Percentiles rank a stretch among this genome's conserved stretches.
Evolutionary conservation across 495 filamentous ascomycete species (phyloP).

Genomic region (Ascobolus immersus): DNA sequence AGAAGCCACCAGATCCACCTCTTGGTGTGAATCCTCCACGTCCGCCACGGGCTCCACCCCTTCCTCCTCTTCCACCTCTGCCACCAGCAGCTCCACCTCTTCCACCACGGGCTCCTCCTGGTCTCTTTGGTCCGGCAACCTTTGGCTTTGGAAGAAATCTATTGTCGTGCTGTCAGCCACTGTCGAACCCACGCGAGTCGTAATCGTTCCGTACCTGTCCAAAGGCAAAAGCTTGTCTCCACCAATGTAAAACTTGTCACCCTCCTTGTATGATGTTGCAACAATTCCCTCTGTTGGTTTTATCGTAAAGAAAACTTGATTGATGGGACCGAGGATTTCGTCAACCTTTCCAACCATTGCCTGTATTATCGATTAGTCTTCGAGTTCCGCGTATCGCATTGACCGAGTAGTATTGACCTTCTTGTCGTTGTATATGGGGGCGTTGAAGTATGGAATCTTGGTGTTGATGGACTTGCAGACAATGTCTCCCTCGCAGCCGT

Average conservation of each 20-base stretch:
- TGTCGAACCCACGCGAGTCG: not conserved
- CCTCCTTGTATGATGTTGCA: slow-evolving; percentile 74
- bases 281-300: slow-evolving; percentile 91
- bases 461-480: slow-evolving; percentile 79
- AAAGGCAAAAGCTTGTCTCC: slow-evolving; percentile 81
- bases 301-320: slow-evolving; percentile 93
- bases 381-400: not conserved
- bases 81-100: slow-evolving; percentile 22
- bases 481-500: slow-evolving; percentile 88
- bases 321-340: slow-evolving; percentile 60
- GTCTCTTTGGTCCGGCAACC: slow-evolving; percentile 28
- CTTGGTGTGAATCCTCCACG: slow-evolving; percentile 24
- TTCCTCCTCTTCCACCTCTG: slow-evolving; percentile 19
- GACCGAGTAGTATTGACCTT: slow-evolving; percentile 30
- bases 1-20: slow-evolving; percentile 17
- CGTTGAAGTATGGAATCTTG: slow-evolving; percentile 97
- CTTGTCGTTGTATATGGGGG: slow-evolving; percentile 94
- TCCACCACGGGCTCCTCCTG: slow-evolving; percentile 27
- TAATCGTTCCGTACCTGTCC: slow-evolving; percentile 33
- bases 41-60: slow-evolving; percentile 21
- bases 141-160: slow-evolving; percentile 90
- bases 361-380: slow-evolving; percentile 23
- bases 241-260: slow-evolving; percentile 92
- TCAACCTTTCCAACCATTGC: slow-evolving; percentile 70
- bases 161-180: not conserved